A percentile compares a stretch with the other conserved stretches of the same genome.
Conservation (phyloP, 106 monocot species). For the Vanilla planifolia region DNA sequence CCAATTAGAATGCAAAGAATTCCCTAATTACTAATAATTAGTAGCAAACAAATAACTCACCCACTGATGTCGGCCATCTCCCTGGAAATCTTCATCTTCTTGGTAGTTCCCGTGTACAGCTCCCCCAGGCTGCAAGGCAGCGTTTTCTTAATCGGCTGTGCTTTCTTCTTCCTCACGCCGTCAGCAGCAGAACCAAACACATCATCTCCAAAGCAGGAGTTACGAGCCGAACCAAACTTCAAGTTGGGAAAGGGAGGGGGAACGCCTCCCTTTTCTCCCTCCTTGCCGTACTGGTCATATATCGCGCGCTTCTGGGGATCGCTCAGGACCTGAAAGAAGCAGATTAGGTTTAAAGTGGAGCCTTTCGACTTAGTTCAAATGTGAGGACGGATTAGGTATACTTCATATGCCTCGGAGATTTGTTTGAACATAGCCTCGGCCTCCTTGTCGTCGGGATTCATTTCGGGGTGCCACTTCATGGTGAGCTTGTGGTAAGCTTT, state of each 20-base stretch:
- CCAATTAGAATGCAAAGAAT: too few species aligned
- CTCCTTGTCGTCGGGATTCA: slow-evolving; percentile 70
- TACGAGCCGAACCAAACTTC: too few species aligned
- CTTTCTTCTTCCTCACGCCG: slow-evolving; percentile 3
- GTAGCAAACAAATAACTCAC: too few species aligned
- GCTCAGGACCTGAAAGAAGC: slow-evolving; percentile 28
- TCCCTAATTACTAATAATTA: too few species aligned
- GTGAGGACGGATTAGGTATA: background rate
- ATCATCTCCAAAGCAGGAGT: too few species aligned
- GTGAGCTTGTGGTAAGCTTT: slow-evolving; percentile 74
- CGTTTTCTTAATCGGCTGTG: too few species aligned
- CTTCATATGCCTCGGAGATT: slow-evolving; percentile 75
- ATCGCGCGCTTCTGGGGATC: slow-evolving; percentile 45
- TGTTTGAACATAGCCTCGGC: slow-evolving; percentile 78
- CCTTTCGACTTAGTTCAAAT: too few species aligned
- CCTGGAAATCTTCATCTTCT: too few species aligned
- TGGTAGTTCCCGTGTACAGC: too few species aligned
- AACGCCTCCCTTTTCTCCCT: slow-evolving; percentile 40
- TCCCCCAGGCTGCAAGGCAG: too few species aligned
- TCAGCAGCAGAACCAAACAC: slow-evolving; percentile 20
- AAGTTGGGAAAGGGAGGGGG: slow-evolving; percentile 24
- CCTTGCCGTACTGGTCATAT: slow-evolving; percentile 38
- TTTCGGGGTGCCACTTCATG: slow-evolving; percentile 86
- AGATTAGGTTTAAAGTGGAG: too few species aligned
- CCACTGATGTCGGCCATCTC: too few species aligned